Percentiles rank a stretch among this genome's conserved stretches.
Evolutionary conservation across 1,284 basidiomycete genomes (phyloP).

Genomic region (Phellopilus nigrolimitatus): DNA sequence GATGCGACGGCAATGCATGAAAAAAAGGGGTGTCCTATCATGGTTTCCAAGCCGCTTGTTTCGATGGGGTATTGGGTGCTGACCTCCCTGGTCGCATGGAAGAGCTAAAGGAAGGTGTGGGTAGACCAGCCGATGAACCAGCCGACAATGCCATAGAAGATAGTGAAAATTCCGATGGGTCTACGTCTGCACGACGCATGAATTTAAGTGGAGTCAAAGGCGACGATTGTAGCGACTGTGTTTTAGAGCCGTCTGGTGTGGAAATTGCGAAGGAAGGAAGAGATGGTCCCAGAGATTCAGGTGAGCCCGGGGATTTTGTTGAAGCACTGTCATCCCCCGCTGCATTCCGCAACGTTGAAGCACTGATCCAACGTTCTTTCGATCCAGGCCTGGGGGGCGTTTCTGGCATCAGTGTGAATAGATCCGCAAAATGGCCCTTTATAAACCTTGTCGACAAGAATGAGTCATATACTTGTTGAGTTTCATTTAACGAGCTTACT

Average conservation of each 20-base stretch:
- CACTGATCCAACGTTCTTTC: constrained; percentile 78
- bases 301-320: constrained; percentile 52
- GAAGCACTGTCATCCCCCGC: constrained; percentile 32
- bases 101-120: constrained; percentile 1
- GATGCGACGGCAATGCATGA: not conserved
- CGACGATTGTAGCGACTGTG: constrained; percentile 42
- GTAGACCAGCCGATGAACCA: constrained; percentile 3
- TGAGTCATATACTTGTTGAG: constrained; percentile 4
- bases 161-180: constrained; percentile 26
- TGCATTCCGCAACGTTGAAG: constrained; percentile 29
- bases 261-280: constrained; percentile 47
- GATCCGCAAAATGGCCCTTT: constrained; percentile 78
- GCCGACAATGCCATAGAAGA: constrained; percentile 14
- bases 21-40: constrained; percentile 1
- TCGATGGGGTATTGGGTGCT: constrained; percentile 11
- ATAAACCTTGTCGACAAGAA: constrained; percentile 62
- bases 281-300: constrained; percentile 51
- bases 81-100: constrained; percentile 6
- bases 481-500: constrained; percentile 43
- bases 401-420: constrained; percentile 61
- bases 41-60: constrained; percentile 17
- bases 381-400: constrained; percentile 48
- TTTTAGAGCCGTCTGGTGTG: constrained; percentile 42
- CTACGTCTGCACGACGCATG: constrained; percentile 46
- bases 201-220: constrained; percentile 54